Evolutionary conservation across 305 asterid genomes (phyloP).

Genomic region (Solanum hybrid): DNA sequence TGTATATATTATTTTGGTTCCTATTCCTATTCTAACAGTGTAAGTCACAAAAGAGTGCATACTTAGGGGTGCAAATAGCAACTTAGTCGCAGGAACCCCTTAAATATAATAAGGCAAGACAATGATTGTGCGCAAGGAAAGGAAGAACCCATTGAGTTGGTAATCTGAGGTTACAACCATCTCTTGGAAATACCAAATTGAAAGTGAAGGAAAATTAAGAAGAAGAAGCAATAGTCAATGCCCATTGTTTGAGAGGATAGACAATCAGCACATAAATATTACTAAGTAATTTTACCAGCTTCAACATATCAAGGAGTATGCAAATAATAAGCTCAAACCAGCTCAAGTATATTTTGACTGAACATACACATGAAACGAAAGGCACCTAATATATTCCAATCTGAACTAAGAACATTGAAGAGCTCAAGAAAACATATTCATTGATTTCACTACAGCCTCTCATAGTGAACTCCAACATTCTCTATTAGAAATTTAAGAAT

Average conservation of each 20-base stretch:
- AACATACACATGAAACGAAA: neutral
- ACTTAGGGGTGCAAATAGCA: neutral
- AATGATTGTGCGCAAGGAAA: neutral
- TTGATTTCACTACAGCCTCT: neutral
- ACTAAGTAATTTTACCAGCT: neutral
- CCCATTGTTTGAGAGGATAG: neutral
- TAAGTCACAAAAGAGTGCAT: neutral
- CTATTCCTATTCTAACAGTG: neutral
- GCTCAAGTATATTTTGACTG: neutral
- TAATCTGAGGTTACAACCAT: neutral
- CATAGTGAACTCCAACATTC: neutral
- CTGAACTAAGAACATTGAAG: neutral
- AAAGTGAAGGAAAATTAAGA: neutral
- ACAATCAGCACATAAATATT: neutral
- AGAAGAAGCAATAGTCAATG: neutral
- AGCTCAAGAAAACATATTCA: neutral
- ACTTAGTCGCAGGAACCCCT: neutral
- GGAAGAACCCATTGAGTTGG: neutral
- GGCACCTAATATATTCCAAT: neutral
- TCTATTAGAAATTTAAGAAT: neutral
- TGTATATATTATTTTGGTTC: neutral
- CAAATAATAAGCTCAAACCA: neutral
- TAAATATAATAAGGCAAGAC: neutral
- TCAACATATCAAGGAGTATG: neutral
- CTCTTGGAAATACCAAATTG: neutral